phyloP scores from a whole-genome alignment of 1,284 basidiomycete genomes.

The Pseudozyma thailandica region DNA sequence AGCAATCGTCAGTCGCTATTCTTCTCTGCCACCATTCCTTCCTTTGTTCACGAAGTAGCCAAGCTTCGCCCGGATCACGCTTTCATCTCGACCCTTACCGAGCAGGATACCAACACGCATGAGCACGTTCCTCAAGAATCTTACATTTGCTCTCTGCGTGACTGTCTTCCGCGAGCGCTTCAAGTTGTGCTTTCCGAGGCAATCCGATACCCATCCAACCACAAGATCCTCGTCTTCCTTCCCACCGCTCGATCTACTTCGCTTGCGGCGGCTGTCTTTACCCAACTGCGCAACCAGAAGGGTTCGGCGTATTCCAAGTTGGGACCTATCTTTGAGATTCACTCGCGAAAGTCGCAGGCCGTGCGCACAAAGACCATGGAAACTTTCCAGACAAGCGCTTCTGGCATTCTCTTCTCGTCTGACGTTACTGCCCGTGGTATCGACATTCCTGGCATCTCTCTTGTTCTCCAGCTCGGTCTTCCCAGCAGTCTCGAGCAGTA shows the following conservation, averaged over 20 bases:
- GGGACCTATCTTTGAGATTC: constrained; percentile 51
- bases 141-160: constrained; percentile 41
- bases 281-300: constrained; percentile 22
- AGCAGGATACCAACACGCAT: constrained; percentile 76
- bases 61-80: constrained; percentile 70
- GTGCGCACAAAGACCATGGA: constrained; percentile 48
- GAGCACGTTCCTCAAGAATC: constrained; percentile 74
- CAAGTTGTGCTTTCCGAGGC: constrained; percentile 69
- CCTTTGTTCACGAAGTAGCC: constrained; percentile 68
- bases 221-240: constrained; percentile 72
- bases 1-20: constrained; percentile 71
- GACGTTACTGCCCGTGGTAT: constrained; percentile 92
- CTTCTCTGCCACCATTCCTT: constrained; percentile 71
- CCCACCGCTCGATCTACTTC: constrained; percentile 77
- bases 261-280: constrained; percentile 71
- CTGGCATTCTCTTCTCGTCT: constrained; percentile 81
- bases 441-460: constrained; percentile 68
- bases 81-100: constrained; percentile 75
- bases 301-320: constrained; percentile 20
- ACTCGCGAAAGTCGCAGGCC: constrained; percentile 54
- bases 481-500: constrained; percentile 58
- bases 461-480: constrained; percentile 74
- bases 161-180: constrained; percentile 71
- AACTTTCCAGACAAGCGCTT: constrained; percentile 71
- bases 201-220: constrained; percentile 34